Conservation (phyloP, 1,139 yeast species). For the Geotrichum restrictum region DNA sequence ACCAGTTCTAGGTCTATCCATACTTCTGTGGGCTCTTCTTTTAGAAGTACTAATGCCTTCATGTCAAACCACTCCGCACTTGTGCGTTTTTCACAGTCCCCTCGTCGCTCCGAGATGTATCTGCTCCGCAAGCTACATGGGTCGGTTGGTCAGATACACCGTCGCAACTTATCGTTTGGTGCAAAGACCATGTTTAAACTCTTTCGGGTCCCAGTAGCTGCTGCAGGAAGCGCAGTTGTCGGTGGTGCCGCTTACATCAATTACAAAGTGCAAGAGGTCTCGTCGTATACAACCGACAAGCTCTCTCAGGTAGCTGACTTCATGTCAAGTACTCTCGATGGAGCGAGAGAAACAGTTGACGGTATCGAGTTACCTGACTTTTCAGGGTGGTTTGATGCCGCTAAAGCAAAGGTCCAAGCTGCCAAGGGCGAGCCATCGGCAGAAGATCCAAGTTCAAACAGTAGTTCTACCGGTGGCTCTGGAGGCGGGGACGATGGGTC, state of each 20-base stretch:
- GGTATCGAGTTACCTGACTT: slow-evolving; percentile 30
- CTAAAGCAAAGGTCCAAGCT: slow-evolving; percentile 13
- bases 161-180: slow-evolving; percentile 8
- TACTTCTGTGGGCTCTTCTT: background rate
- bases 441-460: background rate
- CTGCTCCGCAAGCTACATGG: slow-evolving; percentile 6
- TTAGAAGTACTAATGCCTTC: background rate
- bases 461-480: slow-evolving; percentile 16
- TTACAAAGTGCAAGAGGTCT: slow-evolving; percentile 85
- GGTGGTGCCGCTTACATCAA: slow-evolving; percentile 93
- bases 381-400: slow-evolving; percentile 24
- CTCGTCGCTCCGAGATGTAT: background rate
- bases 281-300: slow-evolving; percentile 64
- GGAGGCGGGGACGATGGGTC: slow-evolving; percentile 33
- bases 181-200: slow-evolving; percentile 8
- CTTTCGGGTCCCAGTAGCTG: slow-evolving; percentile 42
- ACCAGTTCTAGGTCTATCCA: background rate
- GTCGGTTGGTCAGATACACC: background rate
- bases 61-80: background rate
- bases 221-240: slow-evolving; percentile 84
- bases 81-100: slow-evolving; percentile 7
- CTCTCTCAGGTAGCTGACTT: slow-evolving; percentile 51
- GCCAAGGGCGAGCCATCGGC: slow-evolving; percentile 17
- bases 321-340: slow-evolving; percentile 47
- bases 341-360: slow-evolving; percentile 30